These are phyloP conservation scores for Cladophialophora psammophila DNA, from an alignment of 2,329 filamentous ascomycete species.

Conservation along the genomic window DNA sequence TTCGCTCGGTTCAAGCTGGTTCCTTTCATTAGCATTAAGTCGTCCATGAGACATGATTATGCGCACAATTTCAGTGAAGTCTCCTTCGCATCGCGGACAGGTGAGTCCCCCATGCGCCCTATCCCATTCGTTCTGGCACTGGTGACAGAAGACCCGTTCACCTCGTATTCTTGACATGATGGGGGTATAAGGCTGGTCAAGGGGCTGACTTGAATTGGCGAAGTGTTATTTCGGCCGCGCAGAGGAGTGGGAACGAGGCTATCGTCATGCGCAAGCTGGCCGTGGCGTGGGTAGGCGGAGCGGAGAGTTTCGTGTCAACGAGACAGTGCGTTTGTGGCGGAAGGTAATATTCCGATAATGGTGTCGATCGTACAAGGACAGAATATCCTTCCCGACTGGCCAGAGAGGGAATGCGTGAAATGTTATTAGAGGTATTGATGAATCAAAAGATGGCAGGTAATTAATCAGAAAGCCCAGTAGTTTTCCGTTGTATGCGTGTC, in stretches of 20 bases:
- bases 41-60: not conserved
- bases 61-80: conserved; percentile 86
- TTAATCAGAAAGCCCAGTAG: conserved; percentile 8
- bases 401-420: not conserved
- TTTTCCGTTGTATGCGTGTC: conserved; percentile 16
- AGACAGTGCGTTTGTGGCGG: not conserved
- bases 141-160: conserved; percentile 86
- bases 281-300: conserved; percentile 7
- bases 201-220: not conserved
- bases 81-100: conserved; percentile 79
- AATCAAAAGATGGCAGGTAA: conserved; percentile 2
- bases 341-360: not conserved
- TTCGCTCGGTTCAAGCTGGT: conserved; percentile 31
- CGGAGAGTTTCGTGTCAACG: not conserved
- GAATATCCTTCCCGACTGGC: not conserved
- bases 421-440: conserved; percentile 12
- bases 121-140: conserved; percentile 82
- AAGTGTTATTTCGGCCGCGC: conserved; percentile 5
- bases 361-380: conserved; percentile 3
- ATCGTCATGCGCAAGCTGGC: conserved; percentile 26
- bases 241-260: conserved; percentile 16
- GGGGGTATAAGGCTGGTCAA: not conserved
- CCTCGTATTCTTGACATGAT: conserved; percentile 47
- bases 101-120: conserved; percentile 70
- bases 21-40: conserved; percentile 14